Conservation (phyloP, 805 yeast genomes). For the Soucietia sequanensis region DNA sequence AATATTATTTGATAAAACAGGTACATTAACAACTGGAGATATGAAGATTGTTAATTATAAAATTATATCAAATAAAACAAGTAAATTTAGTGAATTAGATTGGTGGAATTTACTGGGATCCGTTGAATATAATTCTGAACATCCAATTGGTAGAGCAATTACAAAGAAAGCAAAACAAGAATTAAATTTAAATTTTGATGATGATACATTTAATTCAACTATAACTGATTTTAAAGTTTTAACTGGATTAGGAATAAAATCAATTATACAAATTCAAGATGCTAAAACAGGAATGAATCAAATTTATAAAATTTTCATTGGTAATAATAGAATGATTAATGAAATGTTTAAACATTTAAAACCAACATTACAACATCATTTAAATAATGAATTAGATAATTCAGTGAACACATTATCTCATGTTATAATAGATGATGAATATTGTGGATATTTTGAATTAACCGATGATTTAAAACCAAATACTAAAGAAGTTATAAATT, state of each 20-base stretch:
- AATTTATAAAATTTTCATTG: constrained; percentile 44
- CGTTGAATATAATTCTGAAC: constrained; percentile 74
- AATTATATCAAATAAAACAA: constrained; percentile 12
- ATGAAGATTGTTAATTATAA: constrained; percentile 47
- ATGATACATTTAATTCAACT: constrained; percentile 27
- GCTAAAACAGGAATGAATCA: constrained; percentile 5
- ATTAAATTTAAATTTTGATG: constrained; percentile 29
- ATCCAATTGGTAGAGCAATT: constrained; percentile 82
- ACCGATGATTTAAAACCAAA: constrained; percentile 68
- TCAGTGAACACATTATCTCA: constrained; percentile 48
- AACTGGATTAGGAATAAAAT: constrained; percentile 48
- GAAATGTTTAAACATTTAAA: constrained; percentile 11
- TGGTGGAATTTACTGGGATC: constrained; percentile 58
- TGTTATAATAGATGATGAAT: constrained; percentile 56
- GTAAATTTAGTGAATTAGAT: constrained; percentile 11
- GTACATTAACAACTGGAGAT: constrained; percentile 85
- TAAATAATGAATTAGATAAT: constrained; percentile 4
- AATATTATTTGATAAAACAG: constrained; percentile 91
- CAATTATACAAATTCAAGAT: constrained; percentile 30
- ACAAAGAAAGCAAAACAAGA: constrained; percentile 31
- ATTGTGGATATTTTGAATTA: constrained; percentile 65
- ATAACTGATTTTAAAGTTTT: constrained; percentile 34
- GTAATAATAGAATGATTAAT: constrained; percentile 47
- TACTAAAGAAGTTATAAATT: constrained; percentile 57
- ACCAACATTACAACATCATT: constrained; percentile 2